Conservation (phyloP, 257 asterid species). For the Nicotiana benthamiana region DNA sequence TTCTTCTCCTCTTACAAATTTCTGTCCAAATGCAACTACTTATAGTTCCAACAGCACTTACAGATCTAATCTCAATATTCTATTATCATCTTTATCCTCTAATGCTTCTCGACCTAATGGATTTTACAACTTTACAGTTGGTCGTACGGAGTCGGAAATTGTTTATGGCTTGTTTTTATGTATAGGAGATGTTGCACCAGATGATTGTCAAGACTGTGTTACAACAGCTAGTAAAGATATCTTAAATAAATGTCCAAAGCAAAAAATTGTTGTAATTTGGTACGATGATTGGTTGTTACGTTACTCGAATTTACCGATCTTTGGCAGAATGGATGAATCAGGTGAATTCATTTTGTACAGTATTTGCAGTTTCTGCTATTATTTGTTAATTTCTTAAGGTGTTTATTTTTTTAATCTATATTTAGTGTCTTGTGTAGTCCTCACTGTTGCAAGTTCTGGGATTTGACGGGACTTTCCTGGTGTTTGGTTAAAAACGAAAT, state of each 20-base stretch:
- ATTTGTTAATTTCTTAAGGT: too few species aligned
- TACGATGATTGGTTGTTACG: background rate
- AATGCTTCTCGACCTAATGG: conserved; percentile 1
- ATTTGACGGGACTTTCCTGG: too few species aligned
- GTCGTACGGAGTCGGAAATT: background rate
- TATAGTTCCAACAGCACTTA: background rate
- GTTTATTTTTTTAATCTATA: background rate
- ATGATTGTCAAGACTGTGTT: conserved; percentile 11
- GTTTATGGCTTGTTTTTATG: conserved; percentile 18
- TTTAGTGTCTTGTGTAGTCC: too few species aligned
- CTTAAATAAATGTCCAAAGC: background rate
- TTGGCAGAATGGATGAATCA: background rate
- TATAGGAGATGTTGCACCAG: conserved; percentile 7
- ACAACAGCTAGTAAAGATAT: background rate
- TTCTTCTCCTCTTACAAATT: background rate
- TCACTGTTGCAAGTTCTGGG: too few species aligned
- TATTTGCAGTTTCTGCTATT: too few species aligned
- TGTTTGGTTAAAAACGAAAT: too few species aligned
- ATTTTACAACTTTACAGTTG: conserved; percentile 12
- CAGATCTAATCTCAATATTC: conserved; percentile 1
- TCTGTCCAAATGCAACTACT: background rate
- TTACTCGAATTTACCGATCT: background rate
- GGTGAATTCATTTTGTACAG: background rate
- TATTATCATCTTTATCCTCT: conserved; percentile 10
- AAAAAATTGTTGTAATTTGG: background rate